Percentiles rank a stretch among this genome's conserved stretches.
Evolutionary conservation across 2,329 filamentous ascomycete species (phyloP).

Genomic region (Penicillium rolfsii): DNA sequence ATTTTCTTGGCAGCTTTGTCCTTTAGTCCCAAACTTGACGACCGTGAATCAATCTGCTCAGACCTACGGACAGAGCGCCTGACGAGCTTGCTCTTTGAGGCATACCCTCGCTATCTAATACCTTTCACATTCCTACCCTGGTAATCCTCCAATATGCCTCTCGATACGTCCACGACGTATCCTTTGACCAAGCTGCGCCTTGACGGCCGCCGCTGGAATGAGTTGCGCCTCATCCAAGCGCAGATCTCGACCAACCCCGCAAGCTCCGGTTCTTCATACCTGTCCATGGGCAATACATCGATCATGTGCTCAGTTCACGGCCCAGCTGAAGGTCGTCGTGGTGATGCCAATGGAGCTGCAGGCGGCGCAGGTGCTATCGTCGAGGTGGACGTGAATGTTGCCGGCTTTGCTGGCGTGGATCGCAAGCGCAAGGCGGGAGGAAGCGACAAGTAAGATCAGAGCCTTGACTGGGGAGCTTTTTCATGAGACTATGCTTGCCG

Average conservation of each 20-base stretch:
- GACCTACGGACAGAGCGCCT: conserved; percentile 1
- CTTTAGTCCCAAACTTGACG: not conserved
- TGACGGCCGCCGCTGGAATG: conserved; percentile 92
- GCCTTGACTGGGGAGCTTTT: not conserved
- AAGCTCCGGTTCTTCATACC: conserved; percentile 88
- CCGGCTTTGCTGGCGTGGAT: conserved; percentile 86
- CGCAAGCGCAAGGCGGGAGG: conserved; percentile 71
- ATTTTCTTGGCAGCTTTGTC: not conserved
- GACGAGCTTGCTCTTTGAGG: conserved; percentile 10
- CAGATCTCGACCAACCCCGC: conserved; percentile 91
- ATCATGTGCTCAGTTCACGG: conserved; percentile 91
- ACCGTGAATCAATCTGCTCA: conserved; percentile 1
- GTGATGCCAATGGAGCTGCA: conserved; percentile 50
- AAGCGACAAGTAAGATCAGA: conserved; percentile 70
- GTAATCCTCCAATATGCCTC: conserved; percentile 67
- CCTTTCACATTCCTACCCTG: not conserved
- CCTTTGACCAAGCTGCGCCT: conserved; percentile 80
- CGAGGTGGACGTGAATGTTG: conserved; percentile 79
- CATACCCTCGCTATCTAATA: not conserved
- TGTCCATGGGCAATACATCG: conserved; percentile 97
- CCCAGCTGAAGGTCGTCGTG: conserved; percentile 69
- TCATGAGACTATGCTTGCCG: not conserved
- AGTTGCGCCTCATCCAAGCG: conserved; percentile 83
- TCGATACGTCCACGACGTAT: conserved; percentile 92
- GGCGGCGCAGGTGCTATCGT: conserved; percentile 66